These are phyloP conservation scores for Colletotrichum tabaci DNA, from an alignment of 2,329 filamentous ascomycete genomes.

Conservation along the genomic window DNA sequence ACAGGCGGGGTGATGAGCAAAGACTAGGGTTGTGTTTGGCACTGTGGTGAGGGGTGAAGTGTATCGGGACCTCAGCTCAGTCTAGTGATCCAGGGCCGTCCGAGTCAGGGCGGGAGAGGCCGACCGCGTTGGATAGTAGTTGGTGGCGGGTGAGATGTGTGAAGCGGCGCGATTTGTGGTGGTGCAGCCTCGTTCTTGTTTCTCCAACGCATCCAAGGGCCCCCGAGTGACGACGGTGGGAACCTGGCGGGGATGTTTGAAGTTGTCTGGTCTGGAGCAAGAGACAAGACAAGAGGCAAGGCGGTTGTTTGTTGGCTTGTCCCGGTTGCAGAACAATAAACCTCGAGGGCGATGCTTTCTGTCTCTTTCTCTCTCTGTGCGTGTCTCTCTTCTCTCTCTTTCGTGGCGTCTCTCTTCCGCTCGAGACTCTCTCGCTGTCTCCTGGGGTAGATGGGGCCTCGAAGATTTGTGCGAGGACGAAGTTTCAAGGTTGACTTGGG, in stretches of 20 bases:
- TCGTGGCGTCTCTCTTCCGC: not conserved
- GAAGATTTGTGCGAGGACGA: conserved; percentile 25
- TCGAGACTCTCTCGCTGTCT: not conserved
- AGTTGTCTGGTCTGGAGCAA: not conserved
- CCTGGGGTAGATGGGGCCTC: conserved; percentile 14
- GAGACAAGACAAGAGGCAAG: conserved; percentile 5
- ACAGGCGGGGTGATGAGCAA: conserved; percentile 25
- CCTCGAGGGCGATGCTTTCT: not conserved
- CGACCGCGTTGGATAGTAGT: not conserved
- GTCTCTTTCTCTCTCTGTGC: conserved; percentile 2
- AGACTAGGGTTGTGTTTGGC: conserved; percentile 16
- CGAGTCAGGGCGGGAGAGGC: conserved; percentile 26
- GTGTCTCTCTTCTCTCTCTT: conserved; percentile 1
- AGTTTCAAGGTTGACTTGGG: conserved; percentile 21
- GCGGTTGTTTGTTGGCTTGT: conserved; percentile 22
- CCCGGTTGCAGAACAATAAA: conserved; percentile 26
- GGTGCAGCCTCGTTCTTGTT: conserved; percentile 40
- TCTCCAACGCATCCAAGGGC: conserved; percentile 30
- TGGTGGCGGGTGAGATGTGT: conserved; percentile 6
- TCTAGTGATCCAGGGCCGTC: conserved; percentile 3
- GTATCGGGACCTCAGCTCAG: conserved; percentile 12
- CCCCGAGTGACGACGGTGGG: conserved; percentile 29
- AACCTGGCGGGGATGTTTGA: conserved; percentile 22
- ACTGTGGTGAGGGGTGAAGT: conserved; percentile 10
- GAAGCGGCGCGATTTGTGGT: conserved; percentile 21